These are phyloP conservation scores for Scheffersomyces illinoinensis DNA, from an alignment of 1,139 yeast genomes.

Conservation along the genomic window DNA sequence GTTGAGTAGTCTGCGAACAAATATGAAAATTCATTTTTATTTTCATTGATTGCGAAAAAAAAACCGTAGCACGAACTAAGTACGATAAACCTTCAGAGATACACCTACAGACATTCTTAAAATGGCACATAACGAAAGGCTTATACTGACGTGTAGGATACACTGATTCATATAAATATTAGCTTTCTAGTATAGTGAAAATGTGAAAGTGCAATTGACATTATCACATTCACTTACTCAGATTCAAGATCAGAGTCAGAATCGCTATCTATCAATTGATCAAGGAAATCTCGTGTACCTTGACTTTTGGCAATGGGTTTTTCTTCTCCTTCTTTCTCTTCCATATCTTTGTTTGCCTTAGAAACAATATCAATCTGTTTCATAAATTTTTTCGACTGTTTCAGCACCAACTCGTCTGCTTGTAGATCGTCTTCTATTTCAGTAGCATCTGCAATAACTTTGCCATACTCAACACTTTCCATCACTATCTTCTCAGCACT, in stretches of 20 bases:
- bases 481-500: conserved; percentile 48
- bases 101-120: too few relatives aligned
- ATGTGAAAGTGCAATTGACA: background rate
- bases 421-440: conserved; percentile 34
- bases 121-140: background rate
- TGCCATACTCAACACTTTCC: conserved; percentile 58
- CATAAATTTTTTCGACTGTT: conserved; percentile 14
- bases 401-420: conserved; percentile 16
- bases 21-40: background rate
- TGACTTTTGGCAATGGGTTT: background rate
- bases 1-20: background rate
- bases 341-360: conserved; percentile 12
- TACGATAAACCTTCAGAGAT: too few relatives aligned
- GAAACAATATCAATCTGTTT: conserved; percentile 8
- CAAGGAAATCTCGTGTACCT: background rate
- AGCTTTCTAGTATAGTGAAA: too few relatives aligned
- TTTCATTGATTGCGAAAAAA: background rate
- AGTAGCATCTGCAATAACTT: conserved; percentile 41
- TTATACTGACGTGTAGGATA: background rate
- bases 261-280: background rate
- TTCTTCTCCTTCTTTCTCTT: conserved; percentile 8
- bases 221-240: background rate
- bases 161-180: too few relatives aligned
- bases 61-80: background rate
- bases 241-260: background rate